Evolutionary conservation across 495 filamentous ascomycete species (phyloP), one percentile per base, ranked within the genome.

Genomic region (Xylaria telfairii): DNA sequence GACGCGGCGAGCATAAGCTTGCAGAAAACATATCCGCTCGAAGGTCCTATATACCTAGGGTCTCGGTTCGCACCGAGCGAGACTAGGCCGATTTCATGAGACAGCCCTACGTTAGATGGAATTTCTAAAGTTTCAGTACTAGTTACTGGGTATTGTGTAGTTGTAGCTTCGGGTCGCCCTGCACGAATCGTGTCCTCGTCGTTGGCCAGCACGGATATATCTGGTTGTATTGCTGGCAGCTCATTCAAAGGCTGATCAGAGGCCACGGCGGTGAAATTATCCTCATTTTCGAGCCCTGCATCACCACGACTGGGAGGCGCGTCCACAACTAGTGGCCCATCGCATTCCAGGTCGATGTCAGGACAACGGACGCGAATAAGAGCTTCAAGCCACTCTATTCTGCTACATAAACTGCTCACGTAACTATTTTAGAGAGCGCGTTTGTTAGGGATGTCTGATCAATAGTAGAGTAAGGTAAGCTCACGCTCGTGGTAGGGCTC

Each of bases 301-400:
- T 47, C n/a, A 21, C 26, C 39, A 13, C 17, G 19, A 59, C 67
- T 53, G 47, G 42, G 56, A 13, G 57, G 56, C 8, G 60, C 2
- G 21, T 56, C 19, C 30, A 73, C 72, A 46, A 67, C 63, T 13
- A 39, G 21, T 9, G 65, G 67, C 1, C 74, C 74, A 0, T 77
- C 79, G 64, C 76, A 61, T 42, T 73, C 73, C 37, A 83, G 65
- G 9, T 79, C 72, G 24, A 83, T 46, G 53, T 77, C 75, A 5
- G 79, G 69, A 32, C 78, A 77, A 13, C 72, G 76, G 49, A 80
- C 74, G n/a, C 74, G 73, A 17, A 84, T 71, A 13, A 83, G 71
- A 1, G 80, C 80, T 64, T 85, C 83, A 0, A 85, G 75, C 82
- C 81, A 84, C 70, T 80, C 75, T 7, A 84, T 75, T 21, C 83